These are phyloP conservation scores for Cyamopsis tetragonoloba DNA, from an alignment of 306 rosid species.

Conservation along the genomic window DNA sequence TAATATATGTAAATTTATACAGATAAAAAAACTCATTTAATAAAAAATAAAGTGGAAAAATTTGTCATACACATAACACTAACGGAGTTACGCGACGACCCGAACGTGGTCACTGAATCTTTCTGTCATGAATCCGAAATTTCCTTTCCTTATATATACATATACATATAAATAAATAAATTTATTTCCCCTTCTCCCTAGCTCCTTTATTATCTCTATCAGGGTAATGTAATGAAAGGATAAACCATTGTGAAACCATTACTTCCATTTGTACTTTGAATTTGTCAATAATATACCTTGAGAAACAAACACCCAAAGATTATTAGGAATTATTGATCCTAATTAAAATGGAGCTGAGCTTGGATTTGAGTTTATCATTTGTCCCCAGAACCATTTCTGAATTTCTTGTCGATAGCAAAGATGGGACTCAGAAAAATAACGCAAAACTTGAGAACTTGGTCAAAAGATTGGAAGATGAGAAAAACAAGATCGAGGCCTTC, in stretches of 20 bases:
- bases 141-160: no score
- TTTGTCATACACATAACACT: conserved; percentile 10
- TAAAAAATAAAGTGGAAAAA: background rate
- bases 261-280: background rate
- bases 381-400: conserved; percentile 43
- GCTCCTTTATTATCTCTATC: conserved; percentile 12
- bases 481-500: conserved; percentile 63
- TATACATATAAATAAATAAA: conserved; percentile 24
- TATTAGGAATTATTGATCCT: background rate
- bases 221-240: background rate
- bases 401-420: conserved; percentile 31
- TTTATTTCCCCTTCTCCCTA: conserved; percentile 23
- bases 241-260: background rate
- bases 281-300: background rate
- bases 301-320: no score
- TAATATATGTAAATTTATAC: no score
- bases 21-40: background rate
- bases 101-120: conserved; percentile 47
- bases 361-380: conserved; percentile 49
- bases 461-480: conserved; percentile 61
- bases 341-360: conserved; percentile 43
- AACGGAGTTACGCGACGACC: conserved; percentile 59
- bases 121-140: conserved; percentile 47
- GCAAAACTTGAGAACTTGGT: conserved; percentile 43
- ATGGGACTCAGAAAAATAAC: conserved; percentile 32